Conservation (phyloP, 192 early-diverging fungal species). For the Linnemannia schmuckeri region DNA sequence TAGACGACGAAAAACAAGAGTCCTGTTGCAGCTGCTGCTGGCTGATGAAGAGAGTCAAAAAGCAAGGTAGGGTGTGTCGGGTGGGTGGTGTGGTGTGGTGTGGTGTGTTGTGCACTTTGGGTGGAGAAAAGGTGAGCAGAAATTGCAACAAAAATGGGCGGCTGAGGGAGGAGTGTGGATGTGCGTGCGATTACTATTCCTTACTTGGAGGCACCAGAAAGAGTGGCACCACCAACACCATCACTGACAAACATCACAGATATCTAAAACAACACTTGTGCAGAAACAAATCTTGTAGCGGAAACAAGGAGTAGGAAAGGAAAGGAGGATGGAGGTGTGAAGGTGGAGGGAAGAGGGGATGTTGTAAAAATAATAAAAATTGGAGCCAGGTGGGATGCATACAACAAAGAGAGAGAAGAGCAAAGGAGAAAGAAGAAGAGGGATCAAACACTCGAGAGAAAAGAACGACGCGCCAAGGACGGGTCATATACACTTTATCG, state of each 20-base stretch:
- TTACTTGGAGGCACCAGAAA: not conserved
- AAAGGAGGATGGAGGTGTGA: not conserved
- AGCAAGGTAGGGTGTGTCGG: not conserved
- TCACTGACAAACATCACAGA: not conserved
- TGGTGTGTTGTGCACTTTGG: not conserved
- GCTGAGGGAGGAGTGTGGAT: not conserved
- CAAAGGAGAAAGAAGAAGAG: no score
- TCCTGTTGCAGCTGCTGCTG: not conserved
- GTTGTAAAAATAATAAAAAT: no score
- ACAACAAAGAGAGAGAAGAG: no score
- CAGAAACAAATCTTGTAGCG: no score
- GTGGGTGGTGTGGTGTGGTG: not conserved
- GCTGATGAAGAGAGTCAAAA: no score
- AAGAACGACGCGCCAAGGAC: no score
- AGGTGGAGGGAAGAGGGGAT: not conserved
- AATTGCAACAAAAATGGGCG: not conserved
- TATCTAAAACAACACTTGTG: no score
- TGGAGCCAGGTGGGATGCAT: no score
- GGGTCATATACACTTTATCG: no score
- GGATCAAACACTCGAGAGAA: no score
- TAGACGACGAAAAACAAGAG: constrained; percentile 7
- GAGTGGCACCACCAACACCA: not conserved
- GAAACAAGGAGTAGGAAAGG: not conserved
- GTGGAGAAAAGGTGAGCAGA: not conserved
- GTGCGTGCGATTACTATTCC: not conserved